phyloP scores from a whole-genome alignment of 2,329 filamentous ascomycete species.

The Lanzia echinophila region DNA sequence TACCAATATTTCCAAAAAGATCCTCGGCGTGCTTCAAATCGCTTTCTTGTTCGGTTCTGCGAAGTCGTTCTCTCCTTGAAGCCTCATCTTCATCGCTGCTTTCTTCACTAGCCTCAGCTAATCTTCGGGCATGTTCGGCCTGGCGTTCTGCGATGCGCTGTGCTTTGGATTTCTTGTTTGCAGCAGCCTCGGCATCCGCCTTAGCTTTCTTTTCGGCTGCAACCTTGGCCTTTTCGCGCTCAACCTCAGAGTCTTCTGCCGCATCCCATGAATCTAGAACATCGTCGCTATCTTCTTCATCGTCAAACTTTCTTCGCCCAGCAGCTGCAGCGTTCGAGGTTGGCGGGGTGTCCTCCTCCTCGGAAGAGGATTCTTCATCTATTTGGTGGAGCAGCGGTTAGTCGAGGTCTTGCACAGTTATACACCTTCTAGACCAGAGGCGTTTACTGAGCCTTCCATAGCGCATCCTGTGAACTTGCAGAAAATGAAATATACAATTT shows the following conservation, averaged over 20 bases:
- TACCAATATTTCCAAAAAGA: constrained; percentile 70
- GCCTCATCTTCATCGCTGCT: constrained; percentile 64
- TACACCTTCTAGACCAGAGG: constrained; percentile 19
- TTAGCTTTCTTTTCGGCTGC: constrained; percentile 81
- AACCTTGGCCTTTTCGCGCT: constrained; percentile 91
- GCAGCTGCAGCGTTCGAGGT: constrained; percentile 32
- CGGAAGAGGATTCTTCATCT: constrained; percentile 31
- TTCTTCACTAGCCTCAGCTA: constrained; percentile 49
- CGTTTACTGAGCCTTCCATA: no score
- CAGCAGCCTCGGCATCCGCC: constrained; percentile 79
- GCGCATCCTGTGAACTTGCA: not conserved
- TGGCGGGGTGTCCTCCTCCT: constrained; percentile 42
- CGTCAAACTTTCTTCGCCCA: constrained; percentile 66
- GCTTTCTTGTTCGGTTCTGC: constrained; percentile 74
- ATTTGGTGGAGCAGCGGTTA: constrained; percentile 27
- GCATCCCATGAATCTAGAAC: constrained; percentile 94
- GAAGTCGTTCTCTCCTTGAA: constrained; percentile 66
- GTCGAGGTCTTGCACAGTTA: constrained; percentile 14
- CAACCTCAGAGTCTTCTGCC: constrained; percentile 91
- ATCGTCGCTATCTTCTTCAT: constrained; percentile 74
- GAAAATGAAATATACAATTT: not conserved
- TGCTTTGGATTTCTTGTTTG: constrained; percentile 83
- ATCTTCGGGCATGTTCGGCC: constrained; percentile 47
- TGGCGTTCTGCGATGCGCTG: constrained; percentile 79
- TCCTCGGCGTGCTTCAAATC: constrained; percentile 89